Base-by-base conservation (phyloP, 2,329 filamentous ascomycete genomes). In the Colletotrichum sp. region DNA sequence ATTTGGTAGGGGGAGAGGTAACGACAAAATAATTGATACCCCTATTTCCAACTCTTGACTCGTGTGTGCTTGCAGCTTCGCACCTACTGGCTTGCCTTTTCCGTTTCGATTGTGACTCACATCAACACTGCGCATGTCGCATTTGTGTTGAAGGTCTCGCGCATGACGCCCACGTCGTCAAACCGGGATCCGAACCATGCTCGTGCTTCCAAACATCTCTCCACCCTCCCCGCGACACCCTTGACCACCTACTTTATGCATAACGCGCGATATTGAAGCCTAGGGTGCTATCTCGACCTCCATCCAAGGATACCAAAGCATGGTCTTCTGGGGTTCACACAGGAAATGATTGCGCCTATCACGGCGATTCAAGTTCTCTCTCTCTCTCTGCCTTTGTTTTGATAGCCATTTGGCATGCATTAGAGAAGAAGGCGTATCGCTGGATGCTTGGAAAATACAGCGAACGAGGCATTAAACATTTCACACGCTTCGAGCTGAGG, bases 1-100 rank as follows among this genome's bases (percentile, higher is more conserved):
- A 59, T 32, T 16, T 55, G 69, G 26, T 59, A 76, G 71, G 59
- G 59, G 34, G 69, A 36, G 73, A 49, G 44, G 62, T 32, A 63
- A 66, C 30, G 64, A 60, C 44, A 69, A 74, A 76, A 69, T 74
- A 64, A 76, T 69, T 76, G 74, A 76, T 76, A 76, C 74, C 74
- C 73, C 64, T 60, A 49, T 69, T 69, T 57, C 16, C 30, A 44
- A 64, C n/a, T 39, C 2, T 6, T 12, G 21, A n/a, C 44, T 68
- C 16, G 24, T n/a, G 7, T 66, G n/a, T 30, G 13, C 24, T 49
- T 55, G 36, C n/a, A 13, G 7, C 13, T 15, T 16, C 13, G 36
- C 21, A 18, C 60, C 13, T 21, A 21, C 26, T 1, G 13, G 57
- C 60, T 64, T 64, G 18, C 34, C 60, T 24, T 15, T 32, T 15